phyloP scores from a whole-genome alignment of 805 yeast species.

The Monosporozyma aerobia region DNA sequence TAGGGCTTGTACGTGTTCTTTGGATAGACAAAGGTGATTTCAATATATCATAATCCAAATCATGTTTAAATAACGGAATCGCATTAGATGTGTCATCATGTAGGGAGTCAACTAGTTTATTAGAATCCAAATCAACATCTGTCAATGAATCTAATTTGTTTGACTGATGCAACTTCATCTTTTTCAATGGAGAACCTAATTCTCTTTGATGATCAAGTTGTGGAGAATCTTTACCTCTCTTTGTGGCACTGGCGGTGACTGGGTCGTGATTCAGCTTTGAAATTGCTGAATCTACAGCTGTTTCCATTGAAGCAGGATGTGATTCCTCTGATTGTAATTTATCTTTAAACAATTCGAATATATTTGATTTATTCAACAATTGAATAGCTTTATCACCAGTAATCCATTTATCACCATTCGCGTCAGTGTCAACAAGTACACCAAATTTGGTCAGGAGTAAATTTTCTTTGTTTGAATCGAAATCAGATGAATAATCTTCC shows the following conservation, averaged over 20 bases:
- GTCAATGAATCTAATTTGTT: background rate
- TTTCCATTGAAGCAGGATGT: background rate
- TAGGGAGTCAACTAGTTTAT: background rate
- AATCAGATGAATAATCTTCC: background rate
- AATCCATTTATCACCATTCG: slow-evolving; percentile 24
- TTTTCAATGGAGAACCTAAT: slow-evolving; percentile 24
- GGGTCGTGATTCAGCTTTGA: background rate
- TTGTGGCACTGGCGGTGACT: background rate
- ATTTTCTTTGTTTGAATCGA: slow-evolving; percentile 1
- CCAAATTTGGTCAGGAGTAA: slow-evolving; percentile 19
- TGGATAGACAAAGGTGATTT: slow-evolving; percentile 7
- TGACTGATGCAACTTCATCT: slow-evolving; percentile 10
- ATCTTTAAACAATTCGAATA: slow-evolving; percentile 13
- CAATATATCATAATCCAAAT: slow-evolving; percentile 7
- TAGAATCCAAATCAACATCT: background rate
- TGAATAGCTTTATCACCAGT: slow-evolving; percentile 20
- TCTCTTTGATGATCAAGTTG: slow-evolving; percentile 11
- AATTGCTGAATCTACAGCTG: background rate
- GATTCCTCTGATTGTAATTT: slow-evolving; percentile 6
- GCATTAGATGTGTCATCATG: slow-evolving; percentile 1
- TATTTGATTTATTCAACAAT: slow-evolving; percentile 13
- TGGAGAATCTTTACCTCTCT: slow-evolving; percentile 6
- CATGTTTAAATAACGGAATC: slow-evolving; percentile 13
- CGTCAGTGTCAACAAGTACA: slow-evolving; percentile 21
- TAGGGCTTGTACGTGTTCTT: background rate